phyloP scores from a whole-genome alignment of 371 early-diverging fungal species.

The Actinomortierella wolfii region DNA sequence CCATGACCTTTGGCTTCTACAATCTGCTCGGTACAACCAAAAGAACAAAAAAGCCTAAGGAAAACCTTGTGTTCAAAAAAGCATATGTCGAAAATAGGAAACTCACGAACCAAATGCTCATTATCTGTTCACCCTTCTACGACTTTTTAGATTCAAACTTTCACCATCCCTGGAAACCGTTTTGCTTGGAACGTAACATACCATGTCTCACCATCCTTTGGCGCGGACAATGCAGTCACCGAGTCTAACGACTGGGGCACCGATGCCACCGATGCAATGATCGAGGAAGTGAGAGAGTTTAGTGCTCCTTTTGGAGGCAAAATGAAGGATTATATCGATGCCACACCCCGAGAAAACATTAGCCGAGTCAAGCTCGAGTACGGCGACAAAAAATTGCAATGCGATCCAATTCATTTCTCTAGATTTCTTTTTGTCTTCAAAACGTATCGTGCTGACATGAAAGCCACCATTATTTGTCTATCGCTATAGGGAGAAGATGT shows the following conservation, averaged over 20 bases:
- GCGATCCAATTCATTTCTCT: too few relatives aligned
- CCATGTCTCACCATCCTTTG: too few relatives aligned
- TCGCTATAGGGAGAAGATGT: conserved; percentile 3
- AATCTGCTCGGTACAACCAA: conserved; percentile 4
- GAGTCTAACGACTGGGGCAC: conserved; percentile 11
- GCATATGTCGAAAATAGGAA: too few relatives aligned
- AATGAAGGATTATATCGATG: conserved; percentile 15
- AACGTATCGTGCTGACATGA: too few relatives aligned
- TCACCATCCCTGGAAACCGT: conserved; percentile 20
- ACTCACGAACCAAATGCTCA: neutral
- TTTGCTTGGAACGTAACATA: conserved; percentile 8
- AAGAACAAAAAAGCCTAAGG: too few relatives aligned
- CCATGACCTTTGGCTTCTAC: neutral
- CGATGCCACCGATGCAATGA: conserved; percentile 9
- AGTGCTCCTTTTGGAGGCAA: conserved; percentile 6
- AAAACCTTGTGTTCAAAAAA: too few relatives aligned
- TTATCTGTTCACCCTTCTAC: too few relatives aligned
- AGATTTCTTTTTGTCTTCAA: too few relatives aligned
- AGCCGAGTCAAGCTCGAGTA: conserved; percentile 3
- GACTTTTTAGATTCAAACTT: neutral
- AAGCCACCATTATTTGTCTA: too few relatives aligned
- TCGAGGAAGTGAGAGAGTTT: conserved; percentile 11
- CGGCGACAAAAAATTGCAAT: too few relatives aligned
- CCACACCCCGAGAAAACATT: conserved; percentile 10
- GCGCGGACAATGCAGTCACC: too few relatives aligned